A percentile compares a stretch with the other conserved stretches of the same genome.
phyloP scores from a whole-genome alignment of 2,329 filamentous ascomycete species.

The Cladorrhinum sp. region DNA sequence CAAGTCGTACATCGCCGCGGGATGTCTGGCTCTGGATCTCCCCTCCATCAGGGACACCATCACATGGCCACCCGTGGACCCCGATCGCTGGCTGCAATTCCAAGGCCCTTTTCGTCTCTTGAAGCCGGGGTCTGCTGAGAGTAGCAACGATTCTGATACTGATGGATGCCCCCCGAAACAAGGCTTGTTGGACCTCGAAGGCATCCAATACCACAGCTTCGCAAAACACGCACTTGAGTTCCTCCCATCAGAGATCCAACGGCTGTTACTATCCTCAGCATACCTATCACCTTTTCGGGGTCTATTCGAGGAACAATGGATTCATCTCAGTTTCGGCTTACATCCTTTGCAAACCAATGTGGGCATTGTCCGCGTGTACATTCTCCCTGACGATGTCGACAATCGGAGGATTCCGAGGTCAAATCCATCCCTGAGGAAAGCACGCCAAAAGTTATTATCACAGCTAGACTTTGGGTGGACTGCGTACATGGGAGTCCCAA shows the following conservation, averaged over 20 bases:
- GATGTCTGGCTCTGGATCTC: constrained; percentile 18
- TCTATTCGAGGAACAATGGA: constrained; percentile 42
- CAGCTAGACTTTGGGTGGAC: constrained; percentile 53
- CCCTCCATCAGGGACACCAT: neutral
- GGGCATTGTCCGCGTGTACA: constrained; percentile 52
- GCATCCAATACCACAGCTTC: neutral
- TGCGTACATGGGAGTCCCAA: constrained; percentile 53
- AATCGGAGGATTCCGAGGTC: constrained; percentile 51
- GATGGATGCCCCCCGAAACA: neutral
- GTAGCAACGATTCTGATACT: neutral
- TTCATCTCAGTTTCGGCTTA: constrained; percentile 41
- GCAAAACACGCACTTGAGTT: neutral
- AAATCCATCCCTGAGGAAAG: constrained; percentile 42
- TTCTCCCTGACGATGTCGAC: constrained; percentile 64
- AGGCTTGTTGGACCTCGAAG: neutral
- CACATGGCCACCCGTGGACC: neutral
- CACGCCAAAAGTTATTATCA: constrained; percentile 48
- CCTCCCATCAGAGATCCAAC: constrained; percentile 16
- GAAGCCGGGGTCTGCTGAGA: neutral
- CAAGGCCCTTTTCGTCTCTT: neutral
- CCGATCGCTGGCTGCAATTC: neutral
- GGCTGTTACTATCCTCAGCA: constrained; percentile 12
- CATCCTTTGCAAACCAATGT: constrained; percentile 8
- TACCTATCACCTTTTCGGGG: constrained; percentile 12
- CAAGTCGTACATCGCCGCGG: constrained; percentile 17